Evolutionary conservation across 2,329 filamentous ascomycete genomes (phyloP), one percentile per base, ranked within the genome.

Genomic region (Aureobasidium sp.): DNA sequence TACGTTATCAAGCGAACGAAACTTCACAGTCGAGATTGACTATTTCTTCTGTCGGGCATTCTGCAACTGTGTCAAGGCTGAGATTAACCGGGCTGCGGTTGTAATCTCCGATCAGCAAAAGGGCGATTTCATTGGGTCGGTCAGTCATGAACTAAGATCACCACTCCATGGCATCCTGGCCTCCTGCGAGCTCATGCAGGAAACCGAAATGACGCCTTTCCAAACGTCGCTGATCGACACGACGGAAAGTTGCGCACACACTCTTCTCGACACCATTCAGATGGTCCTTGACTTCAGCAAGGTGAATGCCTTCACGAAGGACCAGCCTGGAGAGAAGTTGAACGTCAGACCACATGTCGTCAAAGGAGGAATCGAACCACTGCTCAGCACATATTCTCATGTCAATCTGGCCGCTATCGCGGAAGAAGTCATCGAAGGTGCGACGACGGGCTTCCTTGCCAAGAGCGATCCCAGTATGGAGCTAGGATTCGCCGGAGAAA

Each of bases 391-490:
- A 9, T 69, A 69, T n/a, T 65, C 68, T 11, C 56, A 66, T 27
- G 61, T 76, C 0, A 77, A 80, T 63, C 65, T 80, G 1, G 73
- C 74, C 11, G 69, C 75, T 4, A 64, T 82, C 12, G 75, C 79
- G 0, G 81, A 83, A 68, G 81, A 83, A 64, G 81, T 82, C 0
- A 76, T 79, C 14, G 80, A 82, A 64, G 80, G 79, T 3, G 79
- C 82, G 4, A 79, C 77, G 61, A 72, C 80, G 6, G 81, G 81
- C 0, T 79, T 82, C 39, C 70, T 1, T 76, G 77, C 67, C 72
- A 69, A 58, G 66, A 69, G 33, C 65, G 67, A 65, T 7, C 35
- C 53, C 12, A 61, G 61, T 9, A 45, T 52, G 17, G 47, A 48
- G n/a, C 15, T 52, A 9, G 45, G 35, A 7, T 50, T 42, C 6